Evolutionary conservation across 1,284 basidiomycete species (phyloP).

Genomic region (Coniferiporia weirii): DNA sequence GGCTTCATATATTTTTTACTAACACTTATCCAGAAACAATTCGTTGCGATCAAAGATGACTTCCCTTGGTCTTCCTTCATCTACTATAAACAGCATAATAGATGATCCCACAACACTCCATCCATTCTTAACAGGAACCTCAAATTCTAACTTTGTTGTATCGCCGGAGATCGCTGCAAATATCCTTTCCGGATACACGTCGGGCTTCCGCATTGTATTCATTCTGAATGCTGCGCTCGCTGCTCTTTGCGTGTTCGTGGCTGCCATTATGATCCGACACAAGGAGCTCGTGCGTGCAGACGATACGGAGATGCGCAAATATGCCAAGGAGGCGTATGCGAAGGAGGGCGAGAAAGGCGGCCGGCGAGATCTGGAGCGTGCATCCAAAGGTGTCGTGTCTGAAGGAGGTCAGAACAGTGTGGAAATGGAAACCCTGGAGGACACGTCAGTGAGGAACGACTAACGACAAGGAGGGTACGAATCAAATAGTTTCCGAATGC

Average conservation of each 20-base stretch:
- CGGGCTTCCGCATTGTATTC: constrained; percentile 31
- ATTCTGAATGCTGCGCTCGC: constrained; percentile 20
- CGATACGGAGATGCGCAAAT: constrained; percentile 24
- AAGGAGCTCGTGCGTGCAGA: constrained; percentile 29
- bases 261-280: constrained; percentile 25
- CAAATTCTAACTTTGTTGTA: not conserved
- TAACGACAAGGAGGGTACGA: too few relatives aligned
- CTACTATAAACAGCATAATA: constrained; percentile 8
- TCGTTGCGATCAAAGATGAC: constrained; percentile 11
- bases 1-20: not conserved
- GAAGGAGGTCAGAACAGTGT: not conserved
- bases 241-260: constrained; percentile 23
- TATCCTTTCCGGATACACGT: constrained; percentile 27
- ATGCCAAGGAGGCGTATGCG: constrained; percentile 22
- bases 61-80: not conserved
- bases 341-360: not conserved
- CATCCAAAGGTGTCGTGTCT: not conserved
- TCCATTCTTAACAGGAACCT: not conserved
- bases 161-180: not conserved
- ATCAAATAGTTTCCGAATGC: too few relatives aligned
- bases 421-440: not conserved
- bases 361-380: not conserved
- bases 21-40: not conserved
- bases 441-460: not conserved
- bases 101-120: constrained; percentile 8